Base-by-base conservation (phyloP, 345 rosid genomes). In the Noccaea caerulescens region DNA sequence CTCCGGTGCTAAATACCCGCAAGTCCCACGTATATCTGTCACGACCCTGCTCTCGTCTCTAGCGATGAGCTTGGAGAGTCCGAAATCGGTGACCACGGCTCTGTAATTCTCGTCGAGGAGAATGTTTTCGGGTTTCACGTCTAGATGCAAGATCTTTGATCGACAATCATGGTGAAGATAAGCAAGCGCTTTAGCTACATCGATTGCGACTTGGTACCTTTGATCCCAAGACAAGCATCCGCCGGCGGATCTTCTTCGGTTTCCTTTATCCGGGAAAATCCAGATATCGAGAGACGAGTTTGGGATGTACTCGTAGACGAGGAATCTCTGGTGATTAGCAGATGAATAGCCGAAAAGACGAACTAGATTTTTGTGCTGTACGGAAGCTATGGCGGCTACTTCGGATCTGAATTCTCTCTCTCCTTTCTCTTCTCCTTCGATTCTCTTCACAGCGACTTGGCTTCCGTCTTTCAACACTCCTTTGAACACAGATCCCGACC, bases 81-180 rank as follows among this genome's bases (percentile, higher is more conserved):
- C 95, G 10, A 89, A 89, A 76, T 89, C 92, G 0, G 84, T 37
- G 0, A 89, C 87, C 0, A 86, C 77, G 0, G 83, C 92, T 47
- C 87, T 60, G 23, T 78, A 81, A 58, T 77, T 79, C 82, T 84
- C 90, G 23, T 82, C 84, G 0, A 89, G 50, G 2, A 87, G 86
- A 20, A 89, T 89, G 60, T 89, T 89, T 63, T 87, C 89, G 0
- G 90, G 95, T 77, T 89, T 89, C 18, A 89, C 81, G 36, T 89
- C 92, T 0, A 89, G 87, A 73, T 87, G 92, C 36, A 89, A 72
- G 16, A 89, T 76, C 81, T 80, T 78, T 0, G 88, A 83, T 25
- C 91, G 52, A 71, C 97, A 90, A 43, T 88, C 97, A 9, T 90
- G 83, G 44, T 90, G 97, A 27, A 90, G 88, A 69, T 90, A 90